A percentile compares a stretch with the other conserved stretches of the same genome.
Evolutionary conservation across 805 yeast species (phyloP).

Genomic region (Cyberlindnera xylosilytica): DNA sequence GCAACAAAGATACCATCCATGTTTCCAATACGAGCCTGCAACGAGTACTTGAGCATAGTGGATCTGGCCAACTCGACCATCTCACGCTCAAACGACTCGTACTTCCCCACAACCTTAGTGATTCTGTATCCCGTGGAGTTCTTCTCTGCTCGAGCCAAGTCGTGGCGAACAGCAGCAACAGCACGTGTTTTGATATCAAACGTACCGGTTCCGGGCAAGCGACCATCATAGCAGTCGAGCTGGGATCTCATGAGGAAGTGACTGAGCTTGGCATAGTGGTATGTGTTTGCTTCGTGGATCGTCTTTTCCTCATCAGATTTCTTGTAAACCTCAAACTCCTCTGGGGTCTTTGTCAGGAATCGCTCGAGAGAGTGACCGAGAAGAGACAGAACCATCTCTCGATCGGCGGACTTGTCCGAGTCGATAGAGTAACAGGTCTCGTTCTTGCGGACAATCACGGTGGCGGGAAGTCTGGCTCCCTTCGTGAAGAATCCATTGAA

Average conservation of each 20-base stretch:
- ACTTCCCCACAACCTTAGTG: slow-evolving; percentile 54
- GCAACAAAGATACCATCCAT: slow-evolving; percentile 97
- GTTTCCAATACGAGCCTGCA: slow-evolving; percentile 92
- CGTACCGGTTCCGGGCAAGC: slow-evolving; percentile 86
- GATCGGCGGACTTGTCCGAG: slow-evolving; percentile 62
- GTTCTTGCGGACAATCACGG: slow-evolving; percentile 50
- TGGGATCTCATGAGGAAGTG: slow-evolving; percentile 84
- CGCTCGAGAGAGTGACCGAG: slow-evolving; percentile 81
- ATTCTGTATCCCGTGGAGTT: slow-evolving; percentile 59
- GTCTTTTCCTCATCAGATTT: slow-evolving; percentile 16
- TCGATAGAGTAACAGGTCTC: slow-evolving; percentile 57
- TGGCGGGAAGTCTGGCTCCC: slow-evolving; percentile 50
- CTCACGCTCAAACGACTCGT: slow-evolving; percentile 83
- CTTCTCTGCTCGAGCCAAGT: slow-evolving; percentile 50
- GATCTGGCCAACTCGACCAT: slow-evolving; percentile 69
- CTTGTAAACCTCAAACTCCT: slow-evolving; percentile 42
- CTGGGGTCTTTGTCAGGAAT: slow-evolving; percentile 58
- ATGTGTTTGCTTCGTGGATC: slow-evolving; percentile 33
- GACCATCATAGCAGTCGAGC: slow-evolving; percentile 72
- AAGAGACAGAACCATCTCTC: slow-evolving; percentile 63
- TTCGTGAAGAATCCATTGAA: slow-evolving; percentile 34
- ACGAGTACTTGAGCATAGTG: slow-evolving; percentile 75
- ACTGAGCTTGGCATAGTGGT: slow-evolving; percentile 71
- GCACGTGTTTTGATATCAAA: slow-evolving; percentile 94
- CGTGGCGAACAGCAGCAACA: slow-evolving; percentile 80